Conservation (phyloP, 306 rosid species). For the Mucuna pruriens region DNA sequence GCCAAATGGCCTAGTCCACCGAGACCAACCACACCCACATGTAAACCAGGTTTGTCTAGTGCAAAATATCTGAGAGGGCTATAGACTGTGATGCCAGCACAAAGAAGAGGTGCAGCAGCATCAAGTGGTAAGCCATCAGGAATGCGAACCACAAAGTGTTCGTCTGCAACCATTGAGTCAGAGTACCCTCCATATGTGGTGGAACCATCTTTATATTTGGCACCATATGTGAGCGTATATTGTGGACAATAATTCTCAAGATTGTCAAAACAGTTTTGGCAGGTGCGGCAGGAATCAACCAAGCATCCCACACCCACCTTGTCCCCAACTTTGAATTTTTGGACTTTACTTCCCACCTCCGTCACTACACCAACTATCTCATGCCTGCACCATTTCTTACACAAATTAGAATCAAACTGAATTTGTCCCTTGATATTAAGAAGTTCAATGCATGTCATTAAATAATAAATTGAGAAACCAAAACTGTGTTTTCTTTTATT, state of each 20-base stretch:
- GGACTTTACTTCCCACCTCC: conserved; percentile 59
- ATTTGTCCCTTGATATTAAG: neutral
- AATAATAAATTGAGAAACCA: too few relatives aligned
- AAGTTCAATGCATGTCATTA: neutral
- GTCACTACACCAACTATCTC: conserved; percentile 59
- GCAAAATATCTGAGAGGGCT: conserved; percentile 57
- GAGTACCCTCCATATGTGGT: conserved; percentile 61
- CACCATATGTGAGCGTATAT: conserved; percentile 22
- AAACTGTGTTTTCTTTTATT: too few relatives aligned
- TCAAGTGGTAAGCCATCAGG: conserved; percentile 55
- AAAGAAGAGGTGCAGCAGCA: conserved; percentile 61
- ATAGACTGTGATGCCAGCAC: conserved; percentile 68
- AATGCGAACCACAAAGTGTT: conserved; percentile 48
- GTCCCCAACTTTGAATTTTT: conserved; percentile 57
- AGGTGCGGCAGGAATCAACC: conserved; percentile 54
- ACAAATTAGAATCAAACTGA: neutral
- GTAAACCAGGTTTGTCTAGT: conserved; percentile 53
- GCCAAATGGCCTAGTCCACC: conserved; percentile 68
- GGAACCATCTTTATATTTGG: conserved; percentile 47
- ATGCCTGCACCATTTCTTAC: conserved; percentile 36
- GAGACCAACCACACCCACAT: conserved; percentile 61
- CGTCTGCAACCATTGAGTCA: conserved; percentile 50
- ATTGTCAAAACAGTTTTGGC: conserved; percentile 44
- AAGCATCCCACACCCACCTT: conserved; percentile 59
- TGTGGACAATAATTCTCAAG: conserved; percentile 58